Evolutionary conservation across 2,329 filamentous ascomycete genomes (phyloP), one percentile per base, ranked within the genome.

Genomic region (Neofusicoccum sp.): DNA sequence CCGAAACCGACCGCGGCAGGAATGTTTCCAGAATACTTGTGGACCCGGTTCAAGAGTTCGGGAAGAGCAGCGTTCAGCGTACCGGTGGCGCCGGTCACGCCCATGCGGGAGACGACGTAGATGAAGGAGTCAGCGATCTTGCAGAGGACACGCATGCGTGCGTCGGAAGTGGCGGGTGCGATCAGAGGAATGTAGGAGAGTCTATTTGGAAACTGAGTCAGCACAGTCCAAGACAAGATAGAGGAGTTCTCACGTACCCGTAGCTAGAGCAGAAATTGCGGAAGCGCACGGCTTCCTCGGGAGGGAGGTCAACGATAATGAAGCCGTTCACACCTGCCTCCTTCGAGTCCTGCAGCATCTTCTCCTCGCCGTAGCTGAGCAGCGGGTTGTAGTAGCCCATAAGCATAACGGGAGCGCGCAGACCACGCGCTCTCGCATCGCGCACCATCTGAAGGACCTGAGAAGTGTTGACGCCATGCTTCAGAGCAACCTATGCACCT

Each of bases 301-400:
- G 94, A 12, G 95, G 94, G 71, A 99, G 79, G 75, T 99, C 94
- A 63, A 97, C 94, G 74, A 98, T 89, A 72, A 99, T 97, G 80
- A 98, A 98, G 64, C 95, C 94, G 79, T 97, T 97, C 75, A 96
- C 87, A 31, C 93, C 92, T 2, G 92, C 90, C 61, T 87, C 86
- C 74, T 89, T 89, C 76, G 92, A 92, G 77, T 98, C 93, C 70
- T 87, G 84, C 61, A 99, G 82, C 77, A 98, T 87, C 65, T 85
- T 86, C 80, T 97, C 93, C 80, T 99, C 95, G 61, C 95, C 95
- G 75, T 98, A 99, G 72, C 90, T 92, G 66, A 98, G 83, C 66
- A 98, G 84, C 1, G 95, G 95, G 81, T 99, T 99, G 81, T 97
- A 99, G 85, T 99, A 99, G 71, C 95, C 95, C 95, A 99, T 99